Conservation (phyloP, 140 eudicot genomes). For the Senecio squalidus region DNA sequence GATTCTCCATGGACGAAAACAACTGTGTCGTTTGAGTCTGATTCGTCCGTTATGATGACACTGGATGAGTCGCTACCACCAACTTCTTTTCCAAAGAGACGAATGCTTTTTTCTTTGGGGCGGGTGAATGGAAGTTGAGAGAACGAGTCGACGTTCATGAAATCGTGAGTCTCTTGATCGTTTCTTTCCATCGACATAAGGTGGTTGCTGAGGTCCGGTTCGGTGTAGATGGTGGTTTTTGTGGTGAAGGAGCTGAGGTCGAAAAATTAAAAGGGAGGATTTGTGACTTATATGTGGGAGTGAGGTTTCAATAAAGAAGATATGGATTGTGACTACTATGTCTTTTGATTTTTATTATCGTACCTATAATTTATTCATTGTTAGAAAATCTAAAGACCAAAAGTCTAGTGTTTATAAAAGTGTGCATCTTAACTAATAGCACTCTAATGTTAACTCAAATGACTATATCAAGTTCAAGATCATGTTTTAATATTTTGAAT, state of each 20-base stretch:
- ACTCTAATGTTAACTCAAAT: too few relatives aligned
- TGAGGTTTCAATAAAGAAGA: too few relatives aligned
- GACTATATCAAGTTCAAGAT: too few relatives aligned
- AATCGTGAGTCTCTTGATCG: slow-evolving; percentile 51
- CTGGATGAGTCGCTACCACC: slow-evolving; percentile 15
- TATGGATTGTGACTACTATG: too few relatives aligned
- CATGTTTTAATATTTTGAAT: too few relatives aligned
- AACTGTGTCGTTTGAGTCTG: slow-evolving; percentile 18
- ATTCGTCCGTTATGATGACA: slow-evolving; percentile 18
- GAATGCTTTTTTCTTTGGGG: slow-evolving; percentile 49
- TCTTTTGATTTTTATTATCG: too few relatives aligned
- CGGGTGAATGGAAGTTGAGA: slow-evolving; percentile 81
- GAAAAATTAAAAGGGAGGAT: too few relatives aligned
- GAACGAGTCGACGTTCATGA: slow-evolving; percentile 84
- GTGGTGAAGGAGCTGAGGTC: not conserved
- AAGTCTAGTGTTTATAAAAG: too few relatives aligned
- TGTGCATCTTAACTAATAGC: too few relatives aligned
- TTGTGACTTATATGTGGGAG: too few relatives aligned
- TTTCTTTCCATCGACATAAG: slow-evolving; percentile 36
- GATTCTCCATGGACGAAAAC: not conserved
- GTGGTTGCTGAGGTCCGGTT: not conserved
- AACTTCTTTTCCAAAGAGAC: slow-evolving; percentile 86
- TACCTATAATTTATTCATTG: too few relatives aligned
- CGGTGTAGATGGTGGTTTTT: not conserved
- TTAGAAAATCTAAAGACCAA: too few relatives aligned